These are phyloP conservation scores for Cystofilobasidium bisporidii DNA, from an alignment of 768 basidiomycete genomes.

Conservation along the genomic window DNA sequence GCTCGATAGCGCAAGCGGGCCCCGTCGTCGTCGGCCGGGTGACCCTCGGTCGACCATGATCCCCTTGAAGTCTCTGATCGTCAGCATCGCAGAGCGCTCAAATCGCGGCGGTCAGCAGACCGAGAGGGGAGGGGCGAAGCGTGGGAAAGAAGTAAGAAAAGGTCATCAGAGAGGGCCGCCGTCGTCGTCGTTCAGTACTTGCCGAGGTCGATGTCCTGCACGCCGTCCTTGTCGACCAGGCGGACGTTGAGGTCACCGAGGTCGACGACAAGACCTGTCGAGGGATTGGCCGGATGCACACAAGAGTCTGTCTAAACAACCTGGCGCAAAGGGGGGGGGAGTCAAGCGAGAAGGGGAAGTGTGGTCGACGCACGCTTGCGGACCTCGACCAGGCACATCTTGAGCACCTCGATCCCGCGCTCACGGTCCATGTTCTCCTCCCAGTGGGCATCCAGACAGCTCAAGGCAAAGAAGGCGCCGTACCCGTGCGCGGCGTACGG, in stretches of 20 bases:
- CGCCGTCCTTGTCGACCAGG: slow-evolving; percentile 83
- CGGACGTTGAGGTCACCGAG: slow-evolving; percentile 63
- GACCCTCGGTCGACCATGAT: too few species aligned
- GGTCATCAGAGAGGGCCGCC: too few species aligned
- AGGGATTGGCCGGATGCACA: background rate
- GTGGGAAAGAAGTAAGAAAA: too few species aligned
- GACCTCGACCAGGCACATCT: slow-evolving; percentile 80
- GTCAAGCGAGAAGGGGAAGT: background rate
- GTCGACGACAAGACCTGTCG: slow-evolving; percentile 28
- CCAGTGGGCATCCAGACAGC: slow-evolving; percentile 90
- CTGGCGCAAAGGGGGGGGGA: background rate
- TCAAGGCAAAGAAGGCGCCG: slow-evolving; percentile 81
- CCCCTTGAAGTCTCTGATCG: too few species aligned
- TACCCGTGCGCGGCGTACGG: slow-evolving; percentile 95
- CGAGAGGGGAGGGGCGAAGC: too few species aligned
- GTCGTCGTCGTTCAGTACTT: slow-evolving; percentile 20
- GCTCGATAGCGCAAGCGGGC: too few species aligned
- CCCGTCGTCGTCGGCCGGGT: too few species aligned
- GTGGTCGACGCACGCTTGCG: slow-evolving; percentile 52
- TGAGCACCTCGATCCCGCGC: slow-evolving; percentile 73
- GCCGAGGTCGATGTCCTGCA: slow-evolving; percentile 61
- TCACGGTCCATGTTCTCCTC: slow-evolving; percentile 74
- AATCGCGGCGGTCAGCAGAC: too few species aligned
- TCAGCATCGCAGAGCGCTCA: too few species aligned
- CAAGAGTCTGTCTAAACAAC: background rate